Percentiles rank a stretch among this genome's conserved stretches.
Conservation (phyloP, 2,329 filamentous ascomycete genomes). For the Myriosclerotinia duriaeana region DNA sequence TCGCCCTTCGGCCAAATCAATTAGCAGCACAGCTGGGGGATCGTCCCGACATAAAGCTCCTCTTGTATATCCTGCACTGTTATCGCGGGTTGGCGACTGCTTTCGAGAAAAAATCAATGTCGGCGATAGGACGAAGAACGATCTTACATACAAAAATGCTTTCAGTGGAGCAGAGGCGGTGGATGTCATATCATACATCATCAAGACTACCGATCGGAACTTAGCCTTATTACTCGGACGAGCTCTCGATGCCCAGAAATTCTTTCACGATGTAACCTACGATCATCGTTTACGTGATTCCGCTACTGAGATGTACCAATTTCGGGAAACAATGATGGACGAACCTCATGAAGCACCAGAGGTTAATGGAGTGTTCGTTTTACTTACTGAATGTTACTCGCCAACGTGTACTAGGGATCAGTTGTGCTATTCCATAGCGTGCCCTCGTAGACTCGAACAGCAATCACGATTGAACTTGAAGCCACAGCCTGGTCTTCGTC, state of each 20-base stretch:
- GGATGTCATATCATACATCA: slow-evolving; percentile 92
- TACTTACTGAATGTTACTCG: slow-evolving; percentile 96
- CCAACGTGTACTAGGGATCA: slow-evolving; percentile 95
- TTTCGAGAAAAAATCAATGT: slow-evolving; percentile 87
- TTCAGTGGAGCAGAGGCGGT: slow-evolving; percentile 96
- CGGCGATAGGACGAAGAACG: slow-evolving; percentile 91
- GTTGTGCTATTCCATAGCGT: slow-evolving; percentile 96
- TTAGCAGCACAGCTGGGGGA: slow-evolving; percentile 37
- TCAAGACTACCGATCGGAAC: slow-evolving; percentile 94
- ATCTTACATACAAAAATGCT: slow-evolving; percentile 92
- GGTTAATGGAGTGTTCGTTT: slow-evolving; percentile 94
- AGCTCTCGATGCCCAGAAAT: slow-evolving; percentile 94
- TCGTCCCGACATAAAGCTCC: slow-evolving; percentile 57
- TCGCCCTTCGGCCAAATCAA: slow-evolving; percentile 52
- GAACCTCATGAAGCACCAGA: slow-evolving; percentile 67
- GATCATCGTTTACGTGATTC: slow-evolving; percentile 94
- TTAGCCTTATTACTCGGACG: slow-evolving; percentile 86
- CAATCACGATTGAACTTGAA: slow-evolving; percentile 93
- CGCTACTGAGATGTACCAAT: slow-evolving; percentile 93
- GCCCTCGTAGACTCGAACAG: slow-evolving; percentile 88
- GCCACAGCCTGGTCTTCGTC: slow-evolving; percentile 75
- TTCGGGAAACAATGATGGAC: slow-evolving; percentile 88
- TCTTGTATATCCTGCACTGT: slow-evolving; percentile 86
- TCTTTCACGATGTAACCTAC: slow-evolving; percentile 99
- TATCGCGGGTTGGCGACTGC: slow-evolving; percentile 90